Evolutionary conservation across 768 basidiomycete species (phyloP).

Genomic region (Kwoniella dendrophila): DNA sequence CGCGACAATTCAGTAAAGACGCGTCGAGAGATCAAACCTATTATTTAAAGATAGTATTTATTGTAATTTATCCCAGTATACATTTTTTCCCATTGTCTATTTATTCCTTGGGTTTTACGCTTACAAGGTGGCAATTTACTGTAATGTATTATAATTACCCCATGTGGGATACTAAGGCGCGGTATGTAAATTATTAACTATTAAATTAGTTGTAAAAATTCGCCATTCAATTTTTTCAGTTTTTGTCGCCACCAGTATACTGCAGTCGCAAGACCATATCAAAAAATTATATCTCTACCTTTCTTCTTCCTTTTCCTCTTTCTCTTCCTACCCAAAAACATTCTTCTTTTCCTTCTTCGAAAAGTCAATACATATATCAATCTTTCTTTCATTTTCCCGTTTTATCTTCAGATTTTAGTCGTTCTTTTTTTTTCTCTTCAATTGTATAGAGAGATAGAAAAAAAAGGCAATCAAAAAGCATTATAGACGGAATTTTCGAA

Average conservation of each 20-base stretch:
- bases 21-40: not conserved
- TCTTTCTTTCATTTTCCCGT: constrained; percentile 1
- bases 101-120: no score
- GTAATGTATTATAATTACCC: no score
- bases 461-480: constrained; percentile 13
- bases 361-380: not conserved
- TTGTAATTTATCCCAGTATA: constrained; percentile 12
- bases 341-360: constrained; percentile 10
- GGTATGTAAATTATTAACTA: no score
- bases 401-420: constrained; percentile 13
- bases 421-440: constrained; percentile 27
- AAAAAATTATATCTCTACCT: constrained; percentile 9
- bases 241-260: constrained; percentile 13
- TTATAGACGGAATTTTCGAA: constrained; percentile 1
- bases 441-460: constrained; percentile 22
- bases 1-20: constrained; percentile 14
- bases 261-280: not conserved
- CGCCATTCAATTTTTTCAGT: not conserved
- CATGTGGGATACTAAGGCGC: no score
- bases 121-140: no score
- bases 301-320: constrained; percentile 13
- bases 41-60: no score
- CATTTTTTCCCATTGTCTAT: constrained; percentile 19
- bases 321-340: constrained; percentile 15
- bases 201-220: not conserved